A percentile compares a stretch with the other conserved stretches of the same genome.
These are phyloP conservation scores for Aspergillus saccharolyticus DNA, from an alignment of 495 filamentous ascomycete species.

Conservation along the genomic window DNA sequence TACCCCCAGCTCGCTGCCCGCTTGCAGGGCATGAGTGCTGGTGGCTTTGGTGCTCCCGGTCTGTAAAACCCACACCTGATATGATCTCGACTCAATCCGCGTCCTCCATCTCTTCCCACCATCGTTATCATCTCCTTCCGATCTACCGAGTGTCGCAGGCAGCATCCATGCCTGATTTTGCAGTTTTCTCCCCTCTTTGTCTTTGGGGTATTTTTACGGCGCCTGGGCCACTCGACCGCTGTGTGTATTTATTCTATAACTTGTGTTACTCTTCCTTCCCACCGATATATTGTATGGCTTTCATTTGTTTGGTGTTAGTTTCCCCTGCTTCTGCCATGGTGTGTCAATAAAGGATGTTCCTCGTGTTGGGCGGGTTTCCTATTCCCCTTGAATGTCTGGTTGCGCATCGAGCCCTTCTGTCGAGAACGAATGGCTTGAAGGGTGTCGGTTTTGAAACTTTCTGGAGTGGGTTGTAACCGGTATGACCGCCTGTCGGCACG, in stretches of 20 bases:
- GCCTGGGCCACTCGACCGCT: conserved; percentile 23
- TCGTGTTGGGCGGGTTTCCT: neutral
- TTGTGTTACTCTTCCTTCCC: conserved; percentile 1
- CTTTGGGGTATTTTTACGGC: conserved; percentile 16
- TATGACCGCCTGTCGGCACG: neutral
- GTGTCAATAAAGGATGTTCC: neutral
- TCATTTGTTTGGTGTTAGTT: conserved; percentile 7
- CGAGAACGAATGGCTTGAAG: conserved; percentile 11
- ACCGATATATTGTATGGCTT: conserved; percentile 10
- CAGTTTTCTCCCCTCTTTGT: conserved; percentile 18
- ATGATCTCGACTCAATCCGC: conserved; percentile 8
- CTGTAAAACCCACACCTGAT: conserved; percentile 29
- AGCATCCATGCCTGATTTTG: conserved; percentile 5
- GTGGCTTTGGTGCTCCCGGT: conserved; percentile 28
- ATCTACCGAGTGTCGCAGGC: conserved; percentile 2
- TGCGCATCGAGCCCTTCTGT: conserved; percentile 18
- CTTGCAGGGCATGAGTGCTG: conserved; percentile 68
- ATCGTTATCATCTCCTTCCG: conserved; percentile 1
- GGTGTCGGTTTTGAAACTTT: neutral
- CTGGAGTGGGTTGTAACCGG: neutral
- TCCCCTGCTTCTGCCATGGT: neutral
- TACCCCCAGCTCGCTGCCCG: conserved; percentile 89
- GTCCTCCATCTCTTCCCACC: conserved; percentile 14
- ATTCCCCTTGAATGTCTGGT: conserved; percentile 1
- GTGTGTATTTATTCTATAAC: conserved; percentile 37